phyloP scores from a whole-genome alignment of 1,139 yeast genomes.

The Debaryomycetaceae sp. region DNA sequence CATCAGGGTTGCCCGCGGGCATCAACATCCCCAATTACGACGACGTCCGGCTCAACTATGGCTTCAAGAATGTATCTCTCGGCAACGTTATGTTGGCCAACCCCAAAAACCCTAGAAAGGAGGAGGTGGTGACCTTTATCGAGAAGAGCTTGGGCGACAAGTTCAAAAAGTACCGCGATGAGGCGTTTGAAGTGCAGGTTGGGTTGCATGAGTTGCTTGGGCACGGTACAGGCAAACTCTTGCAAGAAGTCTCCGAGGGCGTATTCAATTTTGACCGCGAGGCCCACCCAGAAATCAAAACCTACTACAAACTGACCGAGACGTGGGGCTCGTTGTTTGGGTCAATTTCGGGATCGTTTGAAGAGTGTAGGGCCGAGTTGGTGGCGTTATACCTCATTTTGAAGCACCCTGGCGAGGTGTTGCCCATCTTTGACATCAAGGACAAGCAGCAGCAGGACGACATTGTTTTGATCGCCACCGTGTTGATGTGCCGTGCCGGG shows the following conservation, averaged over 20 bases:
- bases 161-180: conserved; percentile 70
- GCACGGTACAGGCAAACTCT: conserved; percentile 85
- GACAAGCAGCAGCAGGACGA: conserved; percentile 56
- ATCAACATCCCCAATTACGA: conserved; percentile 91
- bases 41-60: conserved; percentile 75
- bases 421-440: conserved; percentile 68
- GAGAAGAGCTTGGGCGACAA: conserved; percentile 45
- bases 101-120: conserved; percentile 55
- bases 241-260: conserved; percentile 61
- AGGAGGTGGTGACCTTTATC: conserved; percentile 69
- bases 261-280: conserved; percentile 64
- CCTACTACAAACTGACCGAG: conserved; percentile 74
- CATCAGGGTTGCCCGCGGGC: conserved; percentile 89
- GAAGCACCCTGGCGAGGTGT: conserved; percentile 51
- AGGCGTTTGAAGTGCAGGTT: conserved; percentile 87
- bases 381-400: conserved; percentile 81
- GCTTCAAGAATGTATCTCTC: conserved; percentile 84
- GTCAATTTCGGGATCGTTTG: conserved; percentile 76
- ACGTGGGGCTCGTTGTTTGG: conserved; percentile 91
- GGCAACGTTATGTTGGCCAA: conserved; percentile 78
- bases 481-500: conserved; percentile 88
- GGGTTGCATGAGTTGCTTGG: conserved; percentile 89
- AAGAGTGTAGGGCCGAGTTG: conserved; percentile 89
- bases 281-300: conserved; percentile 60
- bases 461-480: conserved; percentile 61